phyloP scores from a whole-genome alignment of 805 yeast genomes.

The Zygosaccharomyces kombuchaensis region DNA sequence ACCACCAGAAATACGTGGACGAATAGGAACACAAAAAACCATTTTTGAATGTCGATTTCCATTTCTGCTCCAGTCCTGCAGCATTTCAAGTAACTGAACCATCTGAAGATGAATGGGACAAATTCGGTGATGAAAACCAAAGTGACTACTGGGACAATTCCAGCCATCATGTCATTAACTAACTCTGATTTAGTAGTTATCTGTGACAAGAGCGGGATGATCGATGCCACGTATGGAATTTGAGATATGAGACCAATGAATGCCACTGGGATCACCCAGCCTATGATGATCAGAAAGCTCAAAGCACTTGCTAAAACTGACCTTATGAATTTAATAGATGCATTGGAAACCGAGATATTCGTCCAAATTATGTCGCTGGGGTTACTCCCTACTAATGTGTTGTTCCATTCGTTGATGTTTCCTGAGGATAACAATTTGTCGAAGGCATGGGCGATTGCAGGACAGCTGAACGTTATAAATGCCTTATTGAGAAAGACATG shows the following conservation, averaged over 20 bases:
- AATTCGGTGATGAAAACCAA: conserved; percentile 59
- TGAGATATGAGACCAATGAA: conserved; percentile 74
- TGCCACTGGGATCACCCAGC: conserved; percentile 83
- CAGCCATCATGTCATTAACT: conserved; percentile 50
- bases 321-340: conserved; percentile 38
- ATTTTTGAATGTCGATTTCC: conserved; percentile 67
- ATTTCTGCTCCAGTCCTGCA: conserved; percentile 56
- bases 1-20: conserved; percentile 82
- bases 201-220: conserved; percentile 59
- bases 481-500: conserved; percentile 38
- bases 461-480: conserved; percentile 58
- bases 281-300: conserved; percentile 48
- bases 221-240: conserved; percentile 55
- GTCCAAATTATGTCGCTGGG: conserved; percentile 72
- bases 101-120: conserved; percentile 55
- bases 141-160: conserved; percentile 63
- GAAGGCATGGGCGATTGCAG: conserved; percentile 57
- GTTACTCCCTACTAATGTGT: conserved; percentile 48
- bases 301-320: conserved; percentile 42
- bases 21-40: conserved; percentile 75
- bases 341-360: conserved; percentile 44
- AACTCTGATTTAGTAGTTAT: conserved; percentile 51
- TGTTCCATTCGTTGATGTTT: conserved; percentile 41
- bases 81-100: conserved; percentile 52
- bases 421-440: conserved; percentile 52